phyloP scores from a whole-genome alignment of 768 basidiomycete genomes.

The Boletus rex-veris region DNA sequence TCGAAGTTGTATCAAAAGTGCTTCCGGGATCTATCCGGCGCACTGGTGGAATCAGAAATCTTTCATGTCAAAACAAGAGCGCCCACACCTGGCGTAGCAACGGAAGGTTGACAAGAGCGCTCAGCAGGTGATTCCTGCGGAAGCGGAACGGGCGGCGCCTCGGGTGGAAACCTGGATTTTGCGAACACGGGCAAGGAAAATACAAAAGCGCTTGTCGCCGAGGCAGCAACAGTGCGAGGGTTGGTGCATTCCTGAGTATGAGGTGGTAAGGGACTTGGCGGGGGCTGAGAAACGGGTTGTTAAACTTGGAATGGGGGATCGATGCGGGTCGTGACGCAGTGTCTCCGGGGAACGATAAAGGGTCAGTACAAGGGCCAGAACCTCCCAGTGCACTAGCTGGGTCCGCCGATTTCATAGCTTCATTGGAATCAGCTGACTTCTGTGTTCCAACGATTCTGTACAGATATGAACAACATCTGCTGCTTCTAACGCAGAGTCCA shows the following conservation, averaged over 20 bases:
- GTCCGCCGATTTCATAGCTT: not conserved
- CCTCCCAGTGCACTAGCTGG: not conserved
- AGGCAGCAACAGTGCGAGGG: constrained; percentile 29
- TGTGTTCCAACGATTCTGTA: not conserved
- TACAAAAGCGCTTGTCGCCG: constrained; percentile 43
- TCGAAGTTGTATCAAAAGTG: not conserved
- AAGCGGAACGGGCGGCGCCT: constrained; percentile 22
- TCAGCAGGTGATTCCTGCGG: constrained; percentile 1
- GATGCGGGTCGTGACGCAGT: not conserved
- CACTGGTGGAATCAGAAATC: constrained; percentile 1
- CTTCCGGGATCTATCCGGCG: constrained; percentile 11
- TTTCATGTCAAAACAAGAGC: not conserved
- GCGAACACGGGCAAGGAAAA: constrained; percentile 50
- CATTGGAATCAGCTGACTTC: not conserved
- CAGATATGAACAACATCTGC: not conserved
- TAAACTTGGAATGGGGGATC: constrained; percentile 3
- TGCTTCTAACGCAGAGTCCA: constrained; percentile 1
- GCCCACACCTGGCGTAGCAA: constrained; percentile 17
- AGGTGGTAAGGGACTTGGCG: constrained; percentile 4
- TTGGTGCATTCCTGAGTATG: constrained; percentile 3
- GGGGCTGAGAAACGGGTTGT: constrained; percentile 22
- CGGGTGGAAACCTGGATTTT: constrained; percentile 42
- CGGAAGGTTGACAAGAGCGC: not conserved
- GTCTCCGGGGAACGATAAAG: not conserved
- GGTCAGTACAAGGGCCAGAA: not conserved